Percentiles rank a stretch among this genome's conserved stretches.
phyloP scores from a whole-genome alignment of 169 alveolate genomes.

The Eimeria praecox region DNA sequence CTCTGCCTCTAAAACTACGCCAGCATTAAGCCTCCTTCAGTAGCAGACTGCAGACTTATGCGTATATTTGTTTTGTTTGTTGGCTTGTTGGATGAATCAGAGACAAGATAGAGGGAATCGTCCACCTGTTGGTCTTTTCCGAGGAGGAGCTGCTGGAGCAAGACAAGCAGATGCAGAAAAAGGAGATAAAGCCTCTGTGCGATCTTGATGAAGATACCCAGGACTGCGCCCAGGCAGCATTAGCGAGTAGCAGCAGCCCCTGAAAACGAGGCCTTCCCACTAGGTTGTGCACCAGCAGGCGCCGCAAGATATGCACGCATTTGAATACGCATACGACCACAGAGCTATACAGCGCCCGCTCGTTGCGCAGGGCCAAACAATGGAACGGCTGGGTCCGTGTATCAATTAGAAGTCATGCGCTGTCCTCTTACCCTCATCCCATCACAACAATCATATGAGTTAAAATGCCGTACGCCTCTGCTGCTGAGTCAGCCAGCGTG shows the following conservation, averaged over 20 bases:
- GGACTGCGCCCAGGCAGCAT: not conserved
- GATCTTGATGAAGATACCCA: not conserved
- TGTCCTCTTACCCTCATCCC: not conserved
- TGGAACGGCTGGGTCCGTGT: not conserved
- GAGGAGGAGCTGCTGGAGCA: slow-evolving; percentile 10
- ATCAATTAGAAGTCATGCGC: not conserved
- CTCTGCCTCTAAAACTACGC: not conserved
- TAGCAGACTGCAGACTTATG: not conserved
- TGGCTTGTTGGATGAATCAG: not conserved
- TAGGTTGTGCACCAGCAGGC: too few species aligned
- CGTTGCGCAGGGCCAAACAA: not conserved
- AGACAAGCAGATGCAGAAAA: slow-evolving; percentile 39
- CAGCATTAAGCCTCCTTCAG: not conserved
- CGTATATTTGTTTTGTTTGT: not conserved
- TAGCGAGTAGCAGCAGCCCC: not conserved
- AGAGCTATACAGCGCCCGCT: not conserved
- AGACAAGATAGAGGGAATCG: slow-evolving; percentile 27
- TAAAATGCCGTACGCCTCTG: not conserved
- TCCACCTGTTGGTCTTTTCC: slow-evolving; percentile 19
- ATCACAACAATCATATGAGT: not conserved
- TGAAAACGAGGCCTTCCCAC: not conserved
- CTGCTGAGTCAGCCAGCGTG: not conserved
- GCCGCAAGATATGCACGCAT: too few species aligned
- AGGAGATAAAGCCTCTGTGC: slow-evolving; percentile 1
- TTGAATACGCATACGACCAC: not conserved